Evolutionary conservation across 345 rosid genomes (phyloP).

Genomic region (Streptanthus diversifolius): DNA sequence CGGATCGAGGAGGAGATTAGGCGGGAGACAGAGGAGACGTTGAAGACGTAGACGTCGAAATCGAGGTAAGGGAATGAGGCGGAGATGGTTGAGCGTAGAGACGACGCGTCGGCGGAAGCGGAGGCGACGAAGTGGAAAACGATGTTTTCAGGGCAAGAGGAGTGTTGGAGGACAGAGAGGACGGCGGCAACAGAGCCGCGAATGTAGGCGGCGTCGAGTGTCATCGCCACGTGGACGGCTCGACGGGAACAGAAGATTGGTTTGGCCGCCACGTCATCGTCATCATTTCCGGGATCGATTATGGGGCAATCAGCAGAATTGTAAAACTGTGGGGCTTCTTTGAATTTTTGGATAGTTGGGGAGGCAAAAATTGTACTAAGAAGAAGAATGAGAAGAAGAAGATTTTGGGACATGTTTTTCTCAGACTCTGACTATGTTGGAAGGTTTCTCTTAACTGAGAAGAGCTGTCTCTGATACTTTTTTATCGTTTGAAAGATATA

Average conservation of each 20-base stretch:
- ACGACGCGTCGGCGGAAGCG: conserved; percentile 48
- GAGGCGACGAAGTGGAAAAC: conserved; percentile 85
- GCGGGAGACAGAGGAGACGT: conserved; percentile 56
- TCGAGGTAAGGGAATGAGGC: conserved; percentile 82
- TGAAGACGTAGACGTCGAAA: conserved; percentile 62
- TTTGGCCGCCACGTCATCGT: conserved; percentile 14
- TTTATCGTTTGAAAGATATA: conserved; percentile 11
- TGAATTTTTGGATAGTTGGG: conserved; percentile 48
- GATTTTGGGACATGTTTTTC: conserved; percentile 32
- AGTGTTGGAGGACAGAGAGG: conserved; percentile 81
- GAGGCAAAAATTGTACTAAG: conserved; percentile 23
- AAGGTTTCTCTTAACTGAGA: conserved; percentile 21
- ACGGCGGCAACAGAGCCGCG: conserved; percentile 95
- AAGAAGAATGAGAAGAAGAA: conserved; percentile 6
- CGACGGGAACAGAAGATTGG: conserved; percentile 56
- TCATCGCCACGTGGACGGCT: conserved; percentile 90
- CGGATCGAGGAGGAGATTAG: conserved; percentile 89
- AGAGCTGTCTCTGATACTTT: conserved; percentile 29
- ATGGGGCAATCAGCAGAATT: conserved; percentile 74
- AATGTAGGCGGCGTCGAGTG: conserved; percentile 75
- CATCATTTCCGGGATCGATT: conserved; percentile 19
- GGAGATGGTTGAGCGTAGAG: conserved; percentile 57
- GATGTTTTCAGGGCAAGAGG: conserved; percentile 82
- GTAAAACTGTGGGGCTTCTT: conserved; percentile 91
- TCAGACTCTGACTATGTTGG: not conserved